Percentiles rank a stretch among this genome's conserved stretches.
Conservation (phyloP, 345 rosid species). For the Populus alba region DNA sequence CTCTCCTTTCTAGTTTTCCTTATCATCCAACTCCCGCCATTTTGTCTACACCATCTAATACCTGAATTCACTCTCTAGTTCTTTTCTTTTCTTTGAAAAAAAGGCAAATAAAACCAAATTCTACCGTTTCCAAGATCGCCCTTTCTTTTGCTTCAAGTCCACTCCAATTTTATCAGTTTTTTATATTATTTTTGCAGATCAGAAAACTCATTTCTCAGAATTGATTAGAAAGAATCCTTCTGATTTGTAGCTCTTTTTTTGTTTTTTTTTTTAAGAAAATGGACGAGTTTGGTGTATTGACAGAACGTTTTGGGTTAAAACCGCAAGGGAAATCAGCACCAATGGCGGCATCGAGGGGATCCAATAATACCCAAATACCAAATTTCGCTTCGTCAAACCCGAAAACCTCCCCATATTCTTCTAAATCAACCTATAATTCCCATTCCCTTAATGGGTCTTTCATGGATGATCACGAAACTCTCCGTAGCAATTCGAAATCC, state of each 20-base stretch:
- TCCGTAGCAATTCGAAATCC: constrained; percentile 21
- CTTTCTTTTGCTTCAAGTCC: neutral
- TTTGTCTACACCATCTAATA: constrained; percentile 13
- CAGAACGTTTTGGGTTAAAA: constrained; percentile 77
- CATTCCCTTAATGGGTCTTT: constrained; percentile 34
- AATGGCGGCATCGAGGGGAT: constrained; percentile 61
- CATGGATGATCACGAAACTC: constrained; percentile 23
- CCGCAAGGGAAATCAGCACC: constrained; percentile 89
- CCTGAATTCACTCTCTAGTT: neutral
- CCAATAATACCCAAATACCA: constrained; percentile 29
- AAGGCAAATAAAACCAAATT: neutral
- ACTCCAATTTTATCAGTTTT: neutral
- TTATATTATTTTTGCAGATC: neutral
- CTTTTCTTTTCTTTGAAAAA: neutral
- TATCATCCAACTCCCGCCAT: constrained; percentile 19
- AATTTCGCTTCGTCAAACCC: constrained; percentile 20
- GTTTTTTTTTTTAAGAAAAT: constrained; percentile 15
- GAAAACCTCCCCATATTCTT: constrained; percentile 23
- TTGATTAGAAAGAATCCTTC: neutral
- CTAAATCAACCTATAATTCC: constrained; percentile 32
- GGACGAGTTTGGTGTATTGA: constrained; percentile 84
- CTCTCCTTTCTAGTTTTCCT: constrained; percentile 7
- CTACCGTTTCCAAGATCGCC: constrained; percentile 4
- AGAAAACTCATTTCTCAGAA: neutral
- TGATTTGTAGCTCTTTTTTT: neutral